Evolutionary conservation across 305 asterid genomes (phyloP), one percentile per base, ranked within the genome.

Genomic region (Solanum aculeatissimum): DNA sequence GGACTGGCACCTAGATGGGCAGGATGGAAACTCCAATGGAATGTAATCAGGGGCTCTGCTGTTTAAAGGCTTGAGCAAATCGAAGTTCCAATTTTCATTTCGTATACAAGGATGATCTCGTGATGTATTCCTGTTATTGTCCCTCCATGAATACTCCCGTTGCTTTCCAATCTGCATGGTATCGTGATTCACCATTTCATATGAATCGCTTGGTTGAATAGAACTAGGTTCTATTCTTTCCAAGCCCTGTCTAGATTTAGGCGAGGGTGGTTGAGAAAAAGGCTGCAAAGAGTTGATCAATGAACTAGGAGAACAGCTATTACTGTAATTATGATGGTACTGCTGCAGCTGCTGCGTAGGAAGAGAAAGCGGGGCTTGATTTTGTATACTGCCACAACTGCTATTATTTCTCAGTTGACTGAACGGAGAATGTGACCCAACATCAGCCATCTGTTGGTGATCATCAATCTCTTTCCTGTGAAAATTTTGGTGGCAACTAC

Each of bases 401-500:
- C 57, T 71, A 21, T 53, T 53, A 55, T 79, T 79, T 79, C 63
- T 18, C 66, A 12, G 66, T 53, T 29, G 45, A 55, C n/a, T 80
- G 63, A 78, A 53, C 3, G 23, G 32, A 57, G 63, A 78, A 57
- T 55, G 69, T 57, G 83, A 60, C 32, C 47, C 83, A 29, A 79
- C 38, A 16, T 13, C 66, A 9, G 65, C 84, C 32, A 42, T 60
- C 66, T 68, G 35, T 80, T 40, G 29, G 53, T 18, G 49, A 40
- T 54, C 23, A 8, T 80, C 53, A 82, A 23, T 57, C 75, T 90
- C 92, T 79, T 86, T 92, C 70, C 92, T 82, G 91, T 93, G 96
- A 84, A 92, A 92, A 43, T 87, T 93, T 32, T 93, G 90, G 91
- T 90, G 95, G 87, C 94, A 92, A 38, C 90, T 91, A 78, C 95